Evolutionary conservation across 169 alveolate genomes (phyloP).

Genomic region (Toxoplasma gondii): DNA sequence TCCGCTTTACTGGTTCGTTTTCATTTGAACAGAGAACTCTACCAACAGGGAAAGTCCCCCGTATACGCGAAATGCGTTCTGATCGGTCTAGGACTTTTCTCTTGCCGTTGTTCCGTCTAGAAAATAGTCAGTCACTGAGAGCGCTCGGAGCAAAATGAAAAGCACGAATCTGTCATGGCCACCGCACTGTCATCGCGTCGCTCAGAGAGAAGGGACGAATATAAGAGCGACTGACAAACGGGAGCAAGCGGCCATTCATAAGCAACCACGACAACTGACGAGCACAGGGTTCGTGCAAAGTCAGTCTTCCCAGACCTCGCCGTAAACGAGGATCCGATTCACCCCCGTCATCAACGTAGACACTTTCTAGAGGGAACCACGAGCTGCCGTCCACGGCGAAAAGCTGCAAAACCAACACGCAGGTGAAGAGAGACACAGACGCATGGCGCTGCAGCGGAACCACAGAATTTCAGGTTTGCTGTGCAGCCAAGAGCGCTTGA

Average conservation of each 20-base stretch:
- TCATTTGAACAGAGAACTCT: too few species aligned
- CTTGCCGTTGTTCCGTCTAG: too few species aligned
- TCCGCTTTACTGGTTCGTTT: too few species aligned
- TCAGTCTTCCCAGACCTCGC: not conserved
- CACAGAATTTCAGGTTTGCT: not conserved
- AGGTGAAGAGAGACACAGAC: not conserved
- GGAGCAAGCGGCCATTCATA: constrained; percentile 11
- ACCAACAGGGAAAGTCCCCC: too few species aligned
- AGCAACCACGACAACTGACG: constrained; percentile 12
- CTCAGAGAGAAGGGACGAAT: constrained; percentile 21
- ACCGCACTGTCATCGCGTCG: constrained; percentile 14
- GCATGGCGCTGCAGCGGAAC: not conserved
- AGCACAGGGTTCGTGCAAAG: not conserved
- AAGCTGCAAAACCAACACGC: constrained; percentile 2
- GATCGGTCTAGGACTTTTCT: too few species aligned
- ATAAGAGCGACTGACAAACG: not conserved
- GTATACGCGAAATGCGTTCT: too few species aligned
- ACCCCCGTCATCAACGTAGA: constrained; percentile 5
- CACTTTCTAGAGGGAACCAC: constrained; percentile 14
- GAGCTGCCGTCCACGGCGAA: constrained; percentile 32
- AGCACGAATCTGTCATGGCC: not conserved
- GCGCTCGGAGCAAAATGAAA: too few species aligned
- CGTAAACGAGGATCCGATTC: not conserved
- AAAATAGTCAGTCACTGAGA: too few species aligned
- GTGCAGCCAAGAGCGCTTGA: not conserved